Percentiles rank a stretch among this genome's conserved stretches.
These are phyloP conservation scores for Drosera capensis DNA, from an alignment of 148 eudicot species.

Conservation along the genomic window DNA sequence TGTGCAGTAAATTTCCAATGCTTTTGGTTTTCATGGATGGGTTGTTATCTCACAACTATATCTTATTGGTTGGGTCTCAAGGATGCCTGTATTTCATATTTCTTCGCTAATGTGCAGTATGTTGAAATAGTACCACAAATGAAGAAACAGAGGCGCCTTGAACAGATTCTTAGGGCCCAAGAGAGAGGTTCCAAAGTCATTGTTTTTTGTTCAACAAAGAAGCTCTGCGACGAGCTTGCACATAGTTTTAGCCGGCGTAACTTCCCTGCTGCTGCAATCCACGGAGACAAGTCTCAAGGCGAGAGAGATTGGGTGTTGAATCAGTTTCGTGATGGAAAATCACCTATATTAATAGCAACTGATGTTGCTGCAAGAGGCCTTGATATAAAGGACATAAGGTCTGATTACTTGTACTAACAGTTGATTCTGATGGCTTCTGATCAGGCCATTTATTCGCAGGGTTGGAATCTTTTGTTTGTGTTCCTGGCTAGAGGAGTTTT, in stretches of 20 bases:
- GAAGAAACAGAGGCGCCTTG: conserved; percentile 86
- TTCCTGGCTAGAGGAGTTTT: not conserved
- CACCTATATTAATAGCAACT: conserved; percentile 85
- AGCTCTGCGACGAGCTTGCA: conserved; percentile 74
- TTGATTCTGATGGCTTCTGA: not conserved
- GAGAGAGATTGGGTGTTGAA: conserved; percentile 87
- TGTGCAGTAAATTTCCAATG: too few relatives aligned
- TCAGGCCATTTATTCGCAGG: not conserved
- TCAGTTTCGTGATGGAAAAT: conserved; percentile 72
- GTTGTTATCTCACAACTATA: too few relatives aligned
- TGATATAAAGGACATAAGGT: conserved; percentile 92
- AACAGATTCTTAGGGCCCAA: conserved; percentile 80
- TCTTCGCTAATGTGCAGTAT: conserved; percentile 29
- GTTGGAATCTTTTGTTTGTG: not conserved
- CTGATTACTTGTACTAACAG: not conserved
- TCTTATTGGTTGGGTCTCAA: too few relatives aligned
- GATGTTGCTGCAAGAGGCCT: conserved; percentile 99
- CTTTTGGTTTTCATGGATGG: too few relatives aligned
- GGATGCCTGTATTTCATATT: too few relatives aligned
- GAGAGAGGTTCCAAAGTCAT: conserved; percentile 86
- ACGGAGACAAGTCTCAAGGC: conserved; percentile 89
- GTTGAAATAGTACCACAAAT: conserved; percentile 82
- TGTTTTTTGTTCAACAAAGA: conserved; percentile 85
- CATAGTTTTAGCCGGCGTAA: conserved; percentile 54
- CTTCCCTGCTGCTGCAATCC: conserved; percentile 90